Percentiles rank a stretch among this genome's conserved stretches.
phyloP scores from a whole-genome alignment of 225 moss, liverwort and hornwort genomes.

The Rhytidiadelphus loreus region DNA sequence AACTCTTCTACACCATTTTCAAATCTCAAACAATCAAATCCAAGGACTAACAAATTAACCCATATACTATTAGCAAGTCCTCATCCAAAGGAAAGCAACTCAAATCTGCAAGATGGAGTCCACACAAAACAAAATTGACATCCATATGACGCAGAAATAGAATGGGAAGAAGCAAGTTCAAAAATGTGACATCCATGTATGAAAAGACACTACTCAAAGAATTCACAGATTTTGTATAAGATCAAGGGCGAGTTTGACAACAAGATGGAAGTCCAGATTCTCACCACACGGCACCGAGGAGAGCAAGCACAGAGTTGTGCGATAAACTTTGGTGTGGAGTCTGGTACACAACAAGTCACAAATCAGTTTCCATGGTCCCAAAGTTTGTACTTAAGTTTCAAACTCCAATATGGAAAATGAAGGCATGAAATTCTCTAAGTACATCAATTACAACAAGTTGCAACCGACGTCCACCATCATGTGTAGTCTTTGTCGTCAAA shows the following conservation, averaged over 20 bases:
- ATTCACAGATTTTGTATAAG: not conserved
- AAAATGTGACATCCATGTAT: not conserved
- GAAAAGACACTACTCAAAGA: not conserved
- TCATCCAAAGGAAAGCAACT: not conserved
- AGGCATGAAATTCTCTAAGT: not conserved
- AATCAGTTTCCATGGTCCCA: not conserved
- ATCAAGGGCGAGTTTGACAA: fast-evolving
- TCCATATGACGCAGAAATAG: fast-evolving
- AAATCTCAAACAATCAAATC: not conserved
- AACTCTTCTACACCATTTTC: not conserved
- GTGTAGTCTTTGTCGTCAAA: no score
- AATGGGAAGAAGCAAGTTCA: not conserved
- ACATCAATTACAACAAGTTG: not conserved
- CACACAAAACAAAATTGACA: not conserved
- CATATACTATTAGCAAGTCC: not conserved
- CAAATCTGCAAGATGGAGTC: fast-evolving
- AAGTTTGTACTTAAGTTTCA: no score
- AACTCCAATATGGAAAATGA: not conserved
- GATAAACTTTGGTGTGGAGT: not conserved
- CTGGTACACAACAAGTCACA: not conserved
- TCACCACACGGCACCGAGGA: not conserved
- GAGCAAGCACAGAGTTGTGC: not conserved
- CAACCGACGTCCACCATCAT: not conserved
- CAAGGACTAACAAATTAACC: not conserved
- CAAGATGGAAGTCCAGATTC: not conserved